Percentiles rank a stretch among this genome's conserved stretches.
Evolutionary conservation across 495 filamentous ascomycete genomes (phyloP).

Genomic region (Annulohypoxylon stygium): DNA sequence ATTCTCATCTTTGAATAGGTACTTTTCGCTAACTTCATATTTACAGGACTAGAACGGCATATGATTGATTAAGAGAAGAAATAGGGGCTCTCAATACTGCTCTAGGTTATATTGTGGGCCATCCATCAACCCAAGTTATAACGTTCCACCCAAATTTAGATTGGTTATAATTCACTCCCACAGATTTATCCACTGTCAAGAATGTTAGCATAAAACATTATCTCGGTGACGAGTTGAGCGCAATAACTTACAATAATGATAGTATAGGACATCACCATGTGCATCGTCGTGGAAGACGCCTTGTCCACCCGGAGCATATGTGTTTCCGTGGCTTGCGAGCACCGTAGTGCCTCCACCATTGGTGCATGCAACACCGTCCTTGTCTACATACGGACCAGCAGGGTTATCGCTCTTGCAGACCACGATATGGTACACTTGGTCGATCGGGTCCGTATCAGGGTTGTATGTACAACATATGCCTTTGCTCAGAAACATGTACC

Average conservation of each 20-base stretch:
- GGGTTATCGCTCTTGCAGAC: constrained; percentile 68
- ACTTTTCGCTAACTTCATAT: not conserved
- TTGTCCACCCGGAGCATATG: constrained; percentile 76
- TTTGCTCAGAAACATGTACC: constrained; percentile 70
- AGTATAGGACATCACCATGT: constrained; percentile 68
- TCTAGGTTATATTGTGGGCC: constrained; percentile 58
- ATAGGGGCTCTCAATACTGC: not conserved
- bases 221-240: not conserved
- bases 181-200: constrained; percentile 58
- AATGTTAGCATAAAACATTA: constrained; percentile 12
- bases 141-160: constrained; percentile 73
- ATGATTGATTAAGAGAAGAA: not conserved
- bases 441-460: constrained; percentile 54
- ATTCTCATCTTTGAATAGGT: not conserved
- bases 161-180: constrained; percentile 70
- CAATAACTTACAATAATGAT: constrained; percentile 65
- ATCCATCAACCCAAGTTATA: constrained; percentile 69
- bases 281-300: constrained; percentile 49
- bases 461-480: constrained; percentile 68
- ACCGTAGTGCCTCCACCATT: constrained; percentile 71
- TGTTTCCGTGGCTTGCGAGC: constrained; percentile 66
- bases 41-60: not conserved
- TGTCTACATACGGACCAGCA: constrained; percentile 68
- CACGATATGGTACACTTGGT: constrained; percentile 70
- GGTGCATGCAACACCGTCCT: constrained; percentile 64